phyloP scores from a whole-genome alignment of 805 yeast genomes.

The Hagleromyces aurorensis region DNA sequence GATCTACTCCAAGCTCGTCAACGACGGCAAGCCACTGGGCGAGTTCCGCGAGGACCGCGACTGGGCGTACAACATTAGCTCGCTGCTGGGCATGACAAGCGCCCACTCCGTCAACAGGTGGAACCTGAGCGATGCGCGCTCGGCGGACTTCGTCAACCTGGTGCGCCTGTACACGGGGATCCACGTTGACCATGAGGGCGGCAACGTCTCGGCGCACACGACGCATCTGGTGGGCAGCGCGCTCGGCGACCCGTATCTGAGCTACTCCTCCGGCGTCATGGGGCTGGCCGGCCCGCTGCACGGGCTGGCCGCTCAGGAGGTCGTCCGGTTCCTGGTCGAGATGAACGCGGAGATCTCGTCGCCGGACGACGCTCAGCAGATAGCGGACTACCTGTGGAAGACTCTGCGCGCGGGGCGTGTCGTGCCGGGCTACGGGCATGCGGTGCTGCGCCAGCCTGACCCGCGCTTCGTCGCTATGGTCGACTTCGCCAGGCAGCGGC shows the following conservation, averaged over 20 bases:
- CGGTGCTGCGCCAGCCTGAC: slow-evolving; percentile 75
- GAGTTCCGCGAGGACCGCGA: slow-evolving; percentile 47
- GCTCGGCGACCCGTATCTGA: slow-evolving; percentile 64
- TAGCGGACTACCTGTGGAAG: slow-evolving; percentile 63
- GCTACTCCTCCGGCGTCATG: slow-evolving; percentile 70
- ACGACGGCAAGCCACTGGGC: slow-evolving; percentile 48
- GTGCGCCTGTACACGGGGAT: slow-evolving; percentile 66
- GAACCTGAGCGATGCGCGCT: slow-evolving; percentile 31
- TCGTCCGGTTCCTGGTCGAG: slow-evolving; percentile 61
- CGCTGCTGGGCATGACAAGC: slow-evolving; percentile 50
- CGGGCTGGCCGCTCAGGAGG: slow-evolving; percentile 83
- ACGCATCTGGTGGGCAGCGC: slow-evolving; percentile 77
- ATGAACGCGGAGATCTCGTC: slow-evolving; percentile 44
- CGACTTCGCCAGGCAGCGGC: slow-evolving; percentile 50
- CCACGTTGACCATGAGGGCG: slow-evolving; percentile 81
- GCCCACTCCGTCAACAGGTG: slow-evolving; percentile 28
- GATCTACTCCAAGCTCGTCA: slow-evolving; percentile 56
- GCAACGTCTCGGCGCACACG: slow-evolving; percentile 75
- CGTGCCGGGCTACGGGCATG: slow-evolving; percentile 86
- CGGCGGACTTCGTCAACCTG: slow-evolving; percentile 56
- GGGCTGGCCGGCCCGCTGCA: slow-evolving; percentile 85
- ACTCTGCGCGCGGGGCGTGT: slow-evolving; percentile 67
- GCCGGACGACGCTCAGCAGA: slow-evolving; percentile 33
- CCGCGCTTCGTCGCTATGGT: slow-evolving; percentile 73
- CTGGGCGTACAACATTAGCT: slow-evolving; percentile 67